Base-by-base conservation (phyloP, 2,329 filamentous ascomycete genomes). In the Orbilia blumenaviensis region DNA sequence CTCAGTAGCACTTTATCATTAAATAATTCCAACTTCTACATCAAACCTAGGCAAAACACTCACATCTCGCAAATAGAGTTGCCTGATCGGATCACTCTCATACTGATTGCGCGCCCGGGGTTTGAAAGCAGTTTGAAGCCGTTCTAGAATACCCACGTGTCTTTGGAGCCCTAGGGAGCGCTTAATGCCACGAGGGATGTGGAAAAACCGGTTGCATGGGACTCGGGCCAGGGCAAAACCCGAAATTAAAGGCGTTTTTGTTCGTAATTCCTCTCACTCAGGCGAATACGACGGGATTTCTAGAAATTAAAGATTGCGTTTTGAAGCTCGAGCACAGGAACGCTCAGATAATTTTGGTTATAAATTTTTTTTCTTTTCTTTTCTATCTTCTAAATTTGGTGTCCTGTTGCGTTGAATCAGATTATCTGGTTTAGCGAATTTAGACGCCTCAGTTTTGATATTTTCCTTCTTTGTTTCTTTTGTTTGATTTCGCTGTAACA, bases 61-160 rank as follows among this genome's bases (percentile, higher is more conserved):
- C 62, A 74, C 34, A 67, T 56, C 34, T 62, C 41, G 48, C 69
- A 74, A 62, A 67, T 42, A 42, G 61, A 74, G 68, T 34, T 73
- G 66, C 61, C 61, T 61, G n/a, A 66, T 74, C 42, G 27, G 60
- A 48, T 38, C 38, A n/a, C 38, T 60, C 60, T 62, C 54, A 52
- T 9, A 54, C 16, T 16, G 12, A 32, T 42, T 34, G 23, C 46
- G 12, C 18, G n/a, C n/a, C n/a, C 14, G 46, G 61, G 32, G 46
- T 41, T 36, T 36, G 54, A 60, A 14, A 58, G 63, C 60, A 29
- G 60, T 48, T 50, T 23, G 16, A 46, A 60, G 69, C 10, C 21
- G 38, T 46, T 54, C 29, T 52, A 61, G 41, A 41, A 50, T 66
- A 66, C 61, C 61, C 69, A 66, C 69, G 61, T 66, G 69, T 61